These are phyloP conservation scores for Hypoxylon sp. DNA, from an alignment of 2,329 filamentous ascomycete genomes.

Conservation along the genomic window DNA sequence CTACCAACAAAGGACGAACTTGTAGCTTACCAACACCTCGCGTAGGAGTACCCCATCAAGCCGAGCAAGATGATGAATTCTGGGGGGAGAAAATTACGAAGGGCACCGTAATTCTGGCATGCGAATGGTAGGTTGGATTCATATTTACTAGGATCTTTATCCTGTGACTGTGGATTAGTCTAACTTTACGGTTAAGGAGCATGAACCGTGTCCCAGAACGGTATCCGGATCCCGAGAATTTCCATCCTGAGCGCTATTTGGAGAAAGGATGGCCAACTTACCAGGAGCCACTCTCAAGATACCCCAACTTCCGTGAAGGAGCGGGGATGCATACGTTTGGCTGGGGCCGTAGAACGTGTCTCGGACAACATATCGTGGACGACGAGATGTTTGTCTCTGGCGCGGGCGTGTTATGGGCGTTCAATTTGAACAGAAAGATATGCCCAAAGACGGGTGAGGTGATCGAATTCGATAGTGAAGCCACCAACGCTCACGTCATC, in stretches of 20 bases:
- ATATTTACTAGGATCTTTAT: background rate
- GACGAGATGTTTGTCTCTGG: slow-evolving; percentile 69
- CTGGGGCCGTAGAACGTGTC: slow-evolving; percentile 74
- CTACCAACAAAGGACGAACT: background rate
- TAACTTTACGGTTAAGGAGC: slow-evolving; percentile 57
- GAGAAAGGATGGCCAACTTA: slow-evolving; percentile 75
- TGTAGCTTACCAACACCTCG: slow-evolving; percentile 8
- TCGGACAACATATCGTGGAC: slow-evolving; percentile 74
- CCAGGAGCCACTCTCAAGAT: slow-evolving; percentile 74
- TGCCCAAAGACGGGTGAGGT: slow-evolving; percentile 61
- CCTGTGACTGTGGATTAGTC: background rate
- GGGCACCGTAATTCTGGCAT: slow-evolving; percentile 65
- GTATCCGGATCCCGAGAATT: slow-evolving; percentile 76
- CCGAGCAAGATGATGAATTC: slow-evolving; percentile 63
- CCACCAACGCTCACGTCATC: slow-evolving; percentile 68
- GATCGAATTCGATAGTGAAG: slow-evolving; percentile 64
- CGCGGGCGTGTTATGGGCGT: slow-evolving; percentile 66
- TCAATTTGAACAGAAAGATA: slow-evolving; percentile 59
- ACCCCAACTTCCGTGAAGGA: slow-evolving; percentile 73
- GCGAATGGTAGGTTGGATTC: slow-evolving; percentile 61
- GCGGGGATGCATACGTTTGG: slow-evolving; percentile 75
- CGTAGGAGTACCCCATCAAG: slow-evolving; percentile 65
- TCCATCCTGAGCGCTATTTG: slow-evolving; percentile 74
- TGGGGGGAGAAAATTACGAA: slow-evolving; percentile 64
- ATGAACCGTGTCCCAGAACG: slow-evolving; percentile 71